Percentiles rank a stretch among this genome's conserved stretches.
Evolutionary conservation across 495 filamentous ascomycete genomes (phyloP).

Genomic region (Echria macrotheca): DNA sequence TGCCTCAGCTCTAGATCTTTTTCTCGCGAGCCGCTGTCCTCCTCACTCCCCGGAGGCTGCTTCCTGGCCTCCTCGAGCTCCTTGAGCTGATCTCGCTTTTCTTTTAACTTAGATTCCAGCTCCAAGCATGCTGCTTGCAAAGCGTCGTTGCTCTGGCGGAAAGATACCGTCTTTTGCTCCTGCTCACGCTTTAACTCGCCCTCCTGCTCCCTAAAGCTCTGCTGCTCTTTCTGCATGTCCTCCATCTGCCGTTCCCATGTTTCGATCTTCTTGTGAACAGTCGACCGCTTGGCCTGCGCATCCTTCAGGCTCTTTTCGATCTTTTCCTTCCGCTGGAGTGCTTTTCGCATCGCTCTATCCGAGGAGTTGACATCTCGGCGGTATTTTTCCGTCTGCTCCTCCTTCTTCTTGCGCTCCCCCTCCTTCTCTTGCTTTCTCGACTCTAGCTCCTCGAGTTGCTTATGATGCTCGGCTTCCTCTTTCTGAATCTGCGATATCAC

Average conservation of each 20-base stretch:
- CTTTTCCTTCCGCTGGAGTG: constrained; percentile 70
- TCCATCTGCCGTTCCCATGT: constrained; percentile 54
- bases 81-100: constrained; percentile 43
- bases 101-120: constrained; percentile 43
- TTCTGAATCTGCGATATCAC: constrained; percentile 47
- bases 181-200: constrained; percentile 39
- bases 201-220: constrained; percentile 38
- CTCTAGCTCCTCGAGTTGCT: constrained; percentile 71
- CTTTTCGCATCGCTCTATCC: constrained; percentile 77
- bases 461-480: constrained; percentile 62
- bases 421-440: constrained; percentile 64
- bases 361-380: constrained; percentile 74
- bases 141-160: constrained; percentile 23
- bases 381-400: constrained; percentile 74
- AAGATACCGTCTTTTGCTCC: constrained; percentile 30
- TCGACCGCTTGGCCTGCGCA: constrained; percentile 60
- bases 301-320: constrained; percentile 76
- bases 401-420: constrained; percentile 73
- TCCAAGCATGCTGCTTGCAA: constrained; percentile 32
- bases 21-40: constrained; percentile 49
- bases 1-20: constrained; percentile 36
- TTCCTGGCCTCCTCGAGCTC: constrained; percentile 52
- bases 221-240: constrained; percentile 37
- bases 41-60: constrained; percentile 46
- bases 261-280: constrained; percentile 48